Evolutionary conservation across 2,329 filamentous ascomycete species (phyloP).

Genomic region (Pseudocercospora ulei): DNA sequence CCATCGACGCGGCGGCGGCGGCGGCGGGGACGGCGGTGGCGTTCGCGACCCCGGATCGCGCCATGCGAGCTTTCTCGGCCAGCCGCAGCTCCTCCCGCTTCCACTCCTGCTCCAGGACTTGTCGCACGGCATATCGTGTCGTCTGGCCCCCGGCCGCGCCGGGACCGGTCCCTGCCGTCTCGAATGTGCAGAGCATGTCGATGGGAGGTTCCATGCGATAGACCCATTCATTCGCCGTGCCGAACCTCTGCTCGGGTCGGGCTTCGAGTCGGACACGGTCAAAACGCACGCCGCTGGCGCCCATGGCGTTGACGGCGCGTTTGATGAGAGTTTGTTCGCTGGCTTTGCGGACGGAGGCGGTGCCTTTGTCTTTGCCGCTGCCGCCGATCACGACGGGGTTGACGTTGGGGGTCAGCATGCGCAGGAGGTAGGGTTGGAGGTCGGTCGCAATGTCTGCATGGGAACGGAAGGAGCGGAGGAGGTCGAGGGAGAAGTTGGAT

Average conservation of each 20-base stretch:
- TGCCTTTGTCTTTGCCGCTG: constrained; percentile 33
- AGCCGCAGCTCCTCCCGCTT: constrained; percentile 59
- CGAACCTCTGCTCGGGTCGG: constrained; percentile 21
- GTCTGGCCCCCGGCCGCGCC: constrained; percentile 54
- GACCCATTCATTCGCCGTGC: constrained; percentile 48
- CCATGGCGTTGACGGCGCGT: constrained; percentile 69
- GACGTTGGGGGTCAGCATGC: constrained; percentile 77
- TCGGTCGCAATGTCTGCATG: constrained; percentile 68
- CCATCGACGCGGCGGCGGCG: constrained; percentile 14
- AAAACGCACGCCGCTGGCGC: constrained; percentile 70
- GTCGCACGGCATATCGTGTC: constrained; percentile 82
- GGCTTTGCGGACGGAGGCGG: constrained; percentile 77
- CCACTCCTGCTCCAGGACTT: constrained; percentile 86
- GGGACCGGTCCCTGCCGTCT: constrained; percentile 50
- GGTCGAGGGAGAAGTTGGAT: constrained; percentile 57
- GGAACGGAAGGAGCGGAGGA: constrained; percentile 70
- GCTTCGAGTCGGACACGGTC: constrained; percentile 67
- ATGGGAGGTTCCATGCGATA: constrained; percentile 91
- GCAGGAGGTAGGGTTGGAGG: constrained; percentile 71
- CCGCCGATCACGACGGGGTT: constrained; percentile 76
- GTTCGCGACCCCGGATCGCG: constrained; percentile 50
- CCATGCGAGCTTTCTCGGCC: constrained; percentile 56
- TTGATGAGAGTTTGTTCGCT: constrained; percentile 71
- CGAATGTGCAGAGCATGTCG: constrained; percentile 67
- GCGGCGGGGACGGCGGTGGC: constrained; percentile 17